A percentile compares a stretch with the other conserved stretches of the same genome.
These are phyloP conservation scores for Cladosporium sp. DNA, from an alignment of 2,329 filamentous ascomycete genomes.

Conservation along the genomic window DNA sequence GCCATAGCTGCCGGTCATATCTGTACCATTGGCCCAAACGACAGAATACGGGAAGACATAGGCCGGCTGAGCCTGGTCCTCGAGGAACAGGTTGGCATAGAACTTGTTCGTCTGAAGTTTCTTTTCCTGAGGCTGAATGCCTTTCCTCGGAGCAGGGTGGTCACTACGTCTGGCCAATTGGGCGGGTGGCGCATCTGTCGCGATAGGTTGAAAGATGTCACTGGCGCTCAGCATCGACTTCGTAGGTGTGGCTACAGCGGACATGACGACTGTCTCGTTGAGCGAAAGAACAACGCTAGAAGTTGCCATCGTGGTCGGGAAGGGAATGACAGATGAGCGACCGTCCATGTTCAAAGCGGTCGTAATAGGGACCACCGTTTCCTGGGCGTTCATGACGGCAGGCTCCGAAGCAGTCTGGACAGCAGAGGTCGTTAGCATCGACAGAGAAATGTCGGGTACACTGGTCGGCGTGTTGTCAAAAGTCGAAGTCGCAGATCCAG, in stretches of 20 bases:
- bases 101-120: slow-evolving; percentile 69
- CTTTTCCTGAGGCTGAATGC: slow-evolving; percentile 35
- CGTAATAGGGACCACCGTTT: slow-evolving; percentile 17
- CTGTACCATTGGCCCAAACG: slow-evolving; percentile 44
- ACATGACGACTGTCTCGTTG: slow-evolving; percentile 25
- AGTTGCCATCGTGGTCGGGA: slow-evolving; percentile 24
- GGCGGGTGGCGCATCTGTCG: slow-evolving; percentile 36
- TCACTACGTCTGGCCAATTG: slow-evolving; percentile 36
- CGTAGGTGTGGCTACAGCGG: slow-evolving; percentile 21
- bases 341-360: slow-evolving; percentile 20
- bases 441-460: slow-evolving; percentile 24
- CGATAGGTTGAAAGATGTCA: slow-evolving; percentile 41
- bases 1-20: slow-evolving; percentile 65
- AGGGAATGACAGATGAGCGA: slow-evolving; percentile 26
- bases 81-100: slow-evolving; percentile 71
- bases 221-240: slow-evolving; percentile 22
- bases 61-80: slow-evolving; percentile 61
- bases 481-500: not conserved
- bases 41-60: slow-evolving; percentile 64
- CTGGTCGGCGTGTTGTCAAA: slow-evolving; percentile 15
- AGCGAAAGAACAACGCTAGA: slow-evolving; percentile 27
- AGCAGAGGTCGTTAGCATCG: slow-evolving; percentile 25
- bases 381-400: slow-evolving; percentile 18
- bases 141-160: slow-evolving; percentile 39
- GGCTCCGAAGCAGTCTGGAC: slow-evolving; percentile 25